phyloP scores from a whole-genome alignment of 129 eudicot species.

The Chrysanthemum lavandulifolium region DNA sequence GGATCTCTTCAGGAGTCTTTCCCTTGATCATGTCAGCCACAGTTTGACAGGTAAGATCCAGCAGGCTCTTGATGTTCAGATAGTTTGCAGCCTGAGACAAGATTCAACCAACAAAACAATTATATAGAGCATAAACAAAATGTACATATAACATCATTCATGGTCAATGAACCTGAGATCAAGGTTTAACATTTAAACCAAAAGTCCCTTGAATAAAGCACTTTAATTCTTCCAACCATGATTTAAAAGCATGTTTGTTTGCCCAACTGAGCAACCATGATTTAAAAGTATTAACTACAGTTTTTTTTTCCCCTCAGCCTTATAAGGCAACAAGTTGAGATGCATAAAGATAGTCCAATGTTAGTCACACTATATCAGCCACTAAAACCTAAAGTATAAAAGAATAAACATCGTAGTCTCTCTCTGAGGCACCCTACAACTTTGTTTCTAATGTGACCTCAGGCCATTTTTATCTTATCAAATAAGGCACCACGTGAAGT shows the following conservation, averaged over 20 bases:
- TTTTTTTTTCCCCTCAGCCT: neutral
- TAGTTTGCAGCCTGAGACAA: slow-evolving; percentile 73
- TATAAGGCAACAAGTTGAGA: neutral
- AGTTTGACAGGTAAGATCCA: slow-evolving; percentile 72
- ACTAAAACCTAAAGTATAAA: neutral
- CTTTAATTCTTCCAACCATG: neutral
- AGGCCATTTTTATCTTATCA: neutral
- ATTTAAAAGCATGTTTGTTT: neutral
- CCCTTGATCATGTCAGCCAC: slow-evolving; percentile 86
- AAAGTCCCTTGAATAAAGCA: neutral
- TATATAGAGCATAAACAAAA: neutral
- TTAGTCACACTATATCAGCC: neutral
- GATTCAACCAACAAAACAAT: neutral
- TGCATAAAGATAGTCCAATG: neutral
- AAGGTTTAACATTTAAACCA: neutral
- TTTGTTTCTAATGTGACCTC: too few relatives aligned
- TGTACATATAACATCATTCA: neutral
- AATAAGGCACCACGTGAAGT: neutral
- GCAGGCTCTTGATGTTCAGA: slow-evolving; percentile 64
- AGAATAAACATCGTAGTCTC: too few relatives aligned
- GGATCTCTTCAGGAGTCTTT: slow-evolving; percentile 77
- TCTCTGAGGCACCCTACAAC: too few relatives aligned
- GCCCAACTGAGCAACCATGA: neutral
- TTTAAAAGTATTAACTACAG: neutral
- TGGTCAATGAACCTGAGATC: neutral